phyloP scores from a whole-genome alignment of 371 early-diverging fungal genomes.

The Mortierella sp. region DNA sequence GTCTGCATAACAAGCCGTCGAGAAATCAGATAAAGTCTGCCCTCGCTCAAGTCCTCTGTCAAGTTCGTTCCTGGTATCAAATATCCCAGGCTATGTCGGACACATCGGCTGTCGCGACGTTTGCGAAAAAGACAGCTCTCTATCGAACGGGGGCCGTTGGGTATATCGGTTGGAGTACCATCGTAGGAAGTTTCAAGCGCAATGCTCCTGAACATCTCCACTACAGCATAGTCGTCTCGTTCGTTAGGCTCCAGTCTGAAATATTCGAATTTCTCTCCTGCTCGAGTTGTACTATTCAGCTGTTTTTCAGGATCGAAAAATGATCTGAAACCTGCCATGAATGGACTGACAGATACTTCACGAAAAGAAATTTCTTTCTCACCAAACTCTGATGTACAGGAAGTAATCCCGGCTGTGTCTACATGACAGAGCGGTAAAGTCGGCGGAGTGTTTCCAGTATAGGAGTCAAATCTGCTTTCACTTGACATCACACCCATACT shows the following conservation, averaged over 20 bases:
- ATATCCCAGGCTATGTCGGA: conserved; percentile 1
- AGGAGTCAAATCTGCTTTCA: background rate
- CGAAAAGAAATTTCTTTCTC: no score
- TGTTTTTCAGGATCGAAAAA: no score
- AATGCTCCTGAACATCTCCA: background rate
- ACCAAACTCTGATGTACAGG: no score
- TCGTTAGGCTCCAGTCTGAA: no score
- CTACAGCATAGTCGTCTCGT: no score
- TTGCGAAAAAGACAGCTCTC: background rate
- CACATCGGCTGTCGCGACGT: background rate
- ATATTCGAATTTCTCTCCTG: no score
- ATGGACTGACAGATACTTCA: no score
- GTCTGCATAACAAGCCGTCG: background rate
- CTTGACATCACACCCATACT: background rate
- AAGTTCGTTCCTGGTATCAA: background rate
- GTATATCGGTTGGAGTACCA: background rate
- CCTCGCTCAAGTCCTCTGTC: background rate
- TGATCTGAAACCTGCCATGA: no score
- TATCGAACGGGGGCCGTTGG: background rate
- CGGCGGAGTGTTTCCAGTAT: no score
- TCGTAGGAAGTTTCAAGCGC: background rate
- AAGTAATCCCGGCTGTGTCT: no score
- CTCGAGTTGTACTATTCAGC: no score
- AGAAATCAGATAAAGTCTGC: background rate
- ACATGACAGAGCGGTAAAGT: no score